Evolutionary conservation across 768 basidiomycete genomes (phyloP), one percentile per base, ranked within the genome.

Genomic region (Tylopilus felleus): DNA sequence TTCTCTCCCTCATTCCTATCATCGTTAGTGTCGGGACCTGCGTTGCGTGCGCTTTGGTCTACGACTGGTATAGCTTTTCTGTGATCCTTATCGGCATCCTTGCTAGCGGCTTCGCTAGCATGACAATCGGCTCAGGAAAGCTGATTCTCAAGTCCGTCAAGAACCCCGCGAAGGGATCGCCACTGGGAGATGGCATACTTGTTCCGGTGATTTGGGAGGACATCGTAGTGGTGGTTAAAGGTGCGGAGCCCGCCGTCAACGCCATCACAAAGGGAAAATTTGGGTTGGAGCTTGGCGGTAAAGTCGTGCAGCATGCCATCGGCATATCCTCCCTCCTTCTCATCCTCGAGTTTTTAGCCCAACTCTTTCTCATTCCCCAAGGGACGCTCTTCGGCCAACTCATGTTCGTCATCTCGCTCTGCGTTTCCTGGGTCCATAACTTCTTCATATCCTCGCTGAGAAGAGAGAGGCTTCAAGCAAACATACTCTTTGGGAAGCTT

Each of bases 351-450:
- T 70, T 64, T 60, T 29, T 73, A 10, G n/a, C 51, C 4, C 72
- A 73, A 36, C 63, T 73, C 16, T 48, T 73, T 33, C 60, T 73
- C 40, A 55, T 71, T 28, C 68, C 72, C 2, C 72, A 70, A 54
- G 66, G 64, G 17, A 52, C 50, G 2, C 58, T 70, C 13, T 69
- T 73, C 14, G 70, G 73, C 14, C 72, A 74, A 47, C 53, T 71
- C 49, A 65, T 74, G 67, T 73, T 74, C 45, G 50, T 73, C 23
- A 49, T 56, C 14, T 65, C 70, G 3, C 61, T 74, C 19, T 62
- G 50, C 8, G 59, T 70, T 1, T 73, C 72, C 5, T 73, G 72
- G 72, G n/a, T 25, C 4, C 72, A 74, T 55, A 73, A 67, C 16
- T 63, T 57, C 19, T 55, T 51, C 19, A 47, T 71, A 21, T 69